Evolutionary conservation across 2,329 filamentous ascomycete species (phyloP), one percentile per base, ranked within the genome.

Genomic region (Pochonia chlamydosporia): DNA sequence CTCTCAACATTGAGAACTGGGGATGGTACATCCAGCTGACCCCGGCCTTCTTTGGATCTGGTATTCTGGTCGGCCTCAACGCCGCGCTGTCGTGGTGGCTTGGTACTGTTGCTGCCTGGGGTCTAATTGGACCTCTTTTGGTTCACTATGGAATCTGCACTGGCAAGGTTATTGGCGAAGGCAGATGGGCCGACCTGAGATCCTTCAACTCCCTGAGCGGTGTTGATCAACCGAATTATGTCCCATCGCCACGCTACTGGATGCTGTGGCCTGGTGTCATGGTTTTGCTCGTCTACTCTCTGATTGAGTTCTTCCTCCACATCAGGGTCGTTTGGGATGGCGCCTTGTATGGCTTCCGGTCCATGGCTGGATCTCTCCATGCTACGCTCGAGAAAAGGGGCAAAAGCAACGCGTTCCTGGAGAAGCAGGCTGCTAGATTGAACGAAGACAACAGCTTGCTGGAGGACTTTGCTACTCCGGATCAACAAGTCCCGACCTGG

Each of bases 11-110:
- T 16, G 78, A 82, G 61, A 79, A 74, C 61, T 83, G 79, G 80
- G 76, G 76, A 11, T 83, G 79, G 79, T 68, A 75, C 52, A 67
- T 81, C 40, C 78, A 81, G 53, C 74, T 71, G 54, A 82, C 78
- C 0, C 78, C 79, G 0, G 79, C 79, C 30, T 82, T 82, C 62
- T 78, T 82, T 51, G 79, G 79, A 5, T 81, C 66, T 16, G 68
- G 68, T n/a, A 65, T 70, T n/a, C 71, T 72, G 14, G 79, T 73
- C 23, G 65, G 65, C 46, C 70, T 70, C 50, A 84, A 81, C 59
- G 72, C 76, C 14, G 74, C 77, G 21, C 56, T 79, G 47, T 82
- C 79, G 9, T 80, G 80, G 71, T 76, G 76, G 50, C 67, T 55
- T 13, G 79, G 80, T 16, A 75, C 73, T 14, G 66, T 82, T 42